Conservation (phyloP, 2,329 filamentous ascomycete genomes). For the Nemania sp. region DNA sequence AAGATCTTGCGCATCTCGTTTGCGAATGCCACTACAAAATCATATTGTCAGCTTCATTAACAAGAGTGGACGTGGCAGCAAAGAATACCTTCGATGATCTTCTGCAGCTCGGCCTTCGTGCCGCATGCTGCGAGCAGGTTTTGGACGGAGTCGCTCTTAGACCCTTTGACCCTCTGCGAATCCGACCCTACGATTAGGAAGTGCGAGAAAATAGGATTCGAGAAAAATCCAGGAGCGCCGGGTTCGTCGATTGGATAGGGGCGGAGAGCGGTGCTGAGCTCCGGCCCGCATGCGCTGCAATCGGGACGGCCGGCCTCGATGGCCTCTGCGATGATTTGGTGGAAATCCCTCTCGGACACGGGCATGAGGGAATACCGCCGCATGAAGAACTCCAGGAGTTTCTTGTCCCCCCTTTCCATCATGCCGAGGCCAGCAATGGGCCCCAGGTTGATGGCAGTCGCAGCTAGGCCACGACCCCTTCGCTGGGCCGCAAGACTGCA, state of each 20-base stretch:
- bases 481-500: constrained; percentile 39
- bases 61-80: too few relatives aligned
- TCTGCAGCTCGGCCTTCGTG: too few relatives aligned
- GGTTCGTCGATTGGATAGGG: neutral
- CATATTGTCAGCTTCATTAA: too few relatives aligned
- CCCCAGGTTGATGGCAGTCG: constrained; percentile 43
- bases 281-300: constrained; percentile 20
- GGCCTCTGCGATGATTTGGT: constrained; percentile 40
- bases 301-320: constrained; percentile 30
- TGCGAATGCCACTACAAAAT: too few relatives aligned
- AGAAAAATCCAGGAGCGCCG: too few relatives aligned
- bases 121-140: too few relatives aligned
- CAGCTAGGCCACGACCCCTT: constrained; percentile 37
- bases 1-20: neutral
- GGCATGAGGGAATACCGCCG: constrained; percentile 28
- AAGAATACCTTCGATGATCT: too few relatives aligned
- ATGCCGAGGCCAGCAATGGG: constrained; percentile 35
- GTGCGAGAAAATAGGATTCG: too few relatives aligned
- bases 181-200: too few relatives aligned
- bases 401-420: constrained; percentile 14
- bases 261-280: constrained; percentile 21
- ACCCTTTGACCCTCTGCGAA: too few relatives aligned
- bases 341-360: constrained; percentile 41
- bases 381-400: constrained; percentile 30
- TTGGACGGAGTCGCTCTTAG: too few relatives aligned